Conservation (phyloP, 352 stramenopile species). For the Globisporangium acanthophoron region DNA sequence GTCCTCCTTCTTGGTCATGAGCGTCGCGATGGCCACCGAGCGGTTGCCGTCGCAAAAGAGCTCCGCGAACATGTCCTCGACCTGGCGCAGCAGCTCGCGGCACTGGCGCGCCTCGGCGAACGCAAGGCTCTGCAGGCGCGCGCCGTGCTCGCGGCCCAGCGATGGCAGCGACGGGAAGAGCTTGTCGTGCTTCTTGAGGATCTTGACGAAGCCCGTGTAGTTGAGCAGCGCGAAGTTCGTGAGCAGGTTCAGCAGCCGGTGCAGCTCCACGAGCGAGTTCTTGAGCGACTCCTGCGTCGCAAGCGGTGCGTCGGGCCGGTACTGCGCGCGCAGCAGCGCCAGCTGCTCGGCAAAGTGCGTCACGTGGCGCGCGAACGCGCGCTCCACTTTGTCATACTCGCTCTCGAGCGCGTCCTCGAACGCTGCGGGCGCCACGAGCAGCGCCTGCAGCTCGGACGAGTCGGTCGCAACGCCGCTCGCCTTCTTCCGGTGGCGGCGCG, state of each 20-base stretch:
- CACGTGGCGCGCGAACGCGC: conserved; percentile 87
- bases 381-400: conserved; percentile 89
- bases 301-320: conserved; percentile 48
- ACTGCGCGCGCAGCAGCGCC: conserved; percentile 67
- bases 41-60: conserved; percentile 73
- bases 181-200: conserved; percentile 97
- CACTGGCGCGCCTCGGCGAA: conserved; percentile 58
- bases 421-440: conserved; percentile 24
- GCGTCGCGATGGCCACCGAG: conserved; percentile 63
- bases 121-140: conserved; percentile 43
- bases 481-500: neutral
- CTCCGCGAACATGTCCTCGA: conserved; percentile 70
- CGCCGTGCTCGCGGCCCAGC: conserved; percentile 31
- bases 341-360: conserved; percentile 83
- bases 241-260: conserved; percentile 91
- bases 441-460: conserved; percentile 24
- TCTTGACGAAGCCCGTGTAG: conserved; percentile 98
- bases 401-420: conserved; percentile 83
- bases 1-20: conserved; percentile 76
- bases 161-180: conserved; percentile 41
- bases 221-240: conserved; percentile 98
- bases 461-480: conserved; percentile 18
- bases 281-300: conserved; percentile 88
- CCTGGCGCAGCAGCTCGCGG: conserved; percentile 36
- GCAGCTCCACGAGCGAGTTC: conserved; percentile 91